Percentiles rank a stretch among this genome's conserved stretches.
Evolutionary conservation across 139 green algal species (phyloP).

Genomic region (Dunaliella primolecta): DNA sequence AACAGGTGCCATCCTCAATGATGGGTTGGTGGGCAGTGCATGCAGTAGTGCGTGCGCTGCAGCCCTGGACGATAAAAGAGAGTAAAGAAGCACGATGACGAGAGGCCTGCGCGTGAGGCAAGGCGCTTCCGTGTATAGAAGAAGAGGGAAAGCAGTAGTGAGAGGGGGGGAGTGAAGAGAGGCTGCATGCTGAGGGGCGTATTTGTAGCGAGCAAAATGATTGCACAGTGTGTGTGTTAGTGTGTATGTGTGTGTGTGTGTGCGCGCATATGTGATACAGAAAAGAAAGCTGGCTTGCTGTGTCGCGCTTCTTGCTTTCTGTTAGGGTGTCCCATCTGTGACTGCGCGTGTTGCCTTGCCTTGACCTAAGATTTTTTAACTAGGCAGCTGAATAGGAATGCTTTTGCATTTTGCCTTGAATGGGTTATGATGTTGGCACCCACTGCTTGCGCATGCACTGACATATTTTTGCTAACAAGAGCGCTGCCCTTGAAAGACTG

Average conservation of each 20-base stretch:
- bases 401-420: not conserved
- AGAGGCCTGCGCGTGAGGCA: not conserved
- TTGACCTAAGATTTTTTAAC: not conserved
- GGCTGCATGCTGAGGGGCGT: not conserved
- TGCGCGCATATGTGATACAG: not conserved
- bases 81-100: not conserved
- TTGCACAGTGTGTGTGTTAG: not conserved
- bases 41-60: slow-evolving; percentile 18
- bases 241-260: not conserved
- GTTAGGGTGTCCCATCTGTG: not conserved
- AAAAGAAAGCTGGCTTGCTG: not conserved
- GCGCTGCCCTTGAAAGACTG: too few relatives aligned
- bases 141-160: not conserved
- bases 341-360: not conserved
- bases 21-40: slow-evolving; percentile 28
- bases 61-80: slow-evolving; percentile 14
- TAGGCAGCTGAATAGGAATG: not conserved
- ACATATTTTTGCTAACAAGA: too few relatives aligned
- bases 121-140: not conserved
- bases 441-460: too few relatives aligned
- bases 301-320: not conserved
- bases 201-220: too few relatives aligned
- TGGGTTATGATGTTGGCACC: too few relatives aligned
- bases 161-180: not conserved
- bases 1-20: slow-evolving; percentile 31